Conservation (phyloP, 148 eudicot species). For the Polygonum aviculare region DNA sequence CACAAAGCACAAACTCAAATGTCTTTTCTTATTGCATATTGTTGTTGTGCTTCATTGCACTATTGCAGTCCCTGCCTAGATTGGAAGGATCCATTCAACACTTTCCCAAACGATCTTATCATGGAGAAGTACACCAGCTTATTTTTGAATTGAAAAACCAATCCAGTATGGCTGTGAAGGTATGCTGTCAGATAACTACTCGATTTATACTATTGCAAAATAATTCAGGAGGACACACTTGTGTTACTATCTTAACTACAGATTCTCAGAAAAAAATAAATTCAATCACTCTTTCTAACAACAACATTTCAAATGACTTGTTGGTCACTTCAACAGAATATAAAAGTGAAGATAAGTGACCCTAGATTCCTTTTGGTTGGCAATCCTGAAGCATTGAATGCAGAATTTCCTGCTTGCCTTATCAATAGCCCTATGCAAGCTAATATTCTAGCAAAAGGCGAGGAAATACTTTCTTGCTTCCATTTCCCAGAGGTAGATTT, state of each 20-base stretch:
- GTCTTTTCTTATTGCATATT: not conserved
- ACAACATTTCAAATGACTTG: not conserved
- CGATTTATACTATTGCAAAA: not conserved
- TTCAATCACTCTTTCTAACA: not conserved
- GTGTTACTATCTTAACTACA: not conserved
- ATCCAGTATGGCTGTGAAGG: conserved; percentile 67
- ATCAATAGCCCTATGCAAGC: conserved; percentile 21
- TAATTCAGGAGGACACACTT: not conserved
- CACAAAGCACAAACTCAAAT: not conserved
- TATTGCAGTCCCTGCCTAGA: conserved; percentile 70
- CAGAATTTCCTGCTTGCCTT: conserved; percentile 69
- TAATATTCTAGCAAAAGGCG: conserved; percentile 10
- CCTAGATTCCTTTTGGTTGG: conserved; percentile 76
- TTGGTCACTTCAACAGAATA: conserved; percentile 43
- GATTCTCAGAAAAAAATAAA: not conserved
- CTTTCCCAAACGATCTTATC: conserved; percentile 62
- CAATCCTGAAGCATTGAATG: conserved; percentile 38
- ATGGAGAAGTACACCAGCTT: conserved; percentile 69
- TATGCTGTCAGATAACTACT: conserved; percentile 13
- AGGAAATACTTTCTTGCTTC: conserved; percentile 26
- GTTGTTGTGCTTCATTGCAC: conserved; percentile 29
- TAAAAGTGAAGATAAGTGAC: conserved; percentile 72
- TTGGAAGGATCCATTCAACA: conserved; percentile 66
- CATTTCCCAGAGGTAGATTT: conserved; percentile 72
- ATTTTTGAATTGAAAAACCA: conserved; percentile 71